Conservation (phyloP, 768 basidiomycete genomes). For the Lentinus tigrinus region DNA sequence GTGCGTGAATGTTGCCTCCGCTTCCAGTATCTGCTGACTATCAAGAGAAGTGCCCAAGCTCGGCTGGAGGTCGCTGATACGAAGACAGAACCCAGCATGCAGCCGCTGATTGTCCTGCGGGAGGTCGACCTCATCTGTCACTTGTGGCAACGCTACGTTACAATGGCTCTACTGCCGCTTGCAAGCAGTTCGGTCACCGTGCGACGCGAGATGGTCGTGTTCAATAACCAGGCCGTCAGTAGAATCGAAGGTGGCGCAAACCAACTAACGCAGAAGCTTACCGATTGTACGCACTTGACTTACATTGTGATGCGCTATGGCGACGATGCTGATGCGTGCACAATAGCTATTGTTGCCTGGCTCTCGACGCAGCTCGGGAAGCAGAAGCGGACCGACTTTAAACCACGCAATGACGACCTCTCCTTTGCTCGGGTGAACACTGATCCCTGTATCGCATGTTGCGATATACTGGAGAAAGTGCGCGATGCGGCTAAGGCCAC, state of each 20-base stretch:
- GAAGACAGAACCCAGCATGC: slow-evolving; percentile 79
- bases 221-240: slow-evolving; percentile 85
- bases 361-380: slow-evolving; percentile 75
- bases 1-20: slow-evolving; percentile 44
- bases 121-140: slow-evolving; percentile 87
- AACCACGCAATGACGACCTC: slow-evolving; percentile 92
- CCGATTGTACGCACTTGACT: slow-evolving; percentile 63
- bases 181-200: slow-evolving; percentile 82
- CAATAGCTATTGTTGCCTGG: slow-evolving; percentile 70
- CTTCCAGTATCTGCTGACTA: background rate
- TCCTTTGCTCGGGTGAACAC: slow-evolving; percentile 95
- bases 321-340: background rate
- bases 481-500: slow-evolving; percentile 72
- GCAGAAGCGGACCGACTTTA: slow-evolving; percentile 96
- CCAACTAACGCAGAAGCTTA: slow-evolving; percentile 71
- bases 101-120: slow-evolving; percentile 61
- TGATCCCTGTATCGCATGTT: slow-evolving; percentile 85
- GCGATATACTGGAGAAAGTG: slow-evolving; percentile 81
- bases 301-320: background rate
- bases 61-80: slow-evolving; percentile 72
- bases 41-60: slow-evolving; percentile 56
- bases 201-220: slow-evolving; percentile 89
- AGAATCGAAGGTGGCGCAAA: slow-evolving; percentile 85
- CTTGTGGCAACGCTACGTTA: slow-evolving; percentile 96
- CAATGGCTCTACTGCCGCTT: slow-evolving; percentile 85